These are phyloP conservation scores for Penicillium expansum DNA, from an alignment of 2,329 filamentous ascomycete species.

Conservation along the genomic window DNA sequence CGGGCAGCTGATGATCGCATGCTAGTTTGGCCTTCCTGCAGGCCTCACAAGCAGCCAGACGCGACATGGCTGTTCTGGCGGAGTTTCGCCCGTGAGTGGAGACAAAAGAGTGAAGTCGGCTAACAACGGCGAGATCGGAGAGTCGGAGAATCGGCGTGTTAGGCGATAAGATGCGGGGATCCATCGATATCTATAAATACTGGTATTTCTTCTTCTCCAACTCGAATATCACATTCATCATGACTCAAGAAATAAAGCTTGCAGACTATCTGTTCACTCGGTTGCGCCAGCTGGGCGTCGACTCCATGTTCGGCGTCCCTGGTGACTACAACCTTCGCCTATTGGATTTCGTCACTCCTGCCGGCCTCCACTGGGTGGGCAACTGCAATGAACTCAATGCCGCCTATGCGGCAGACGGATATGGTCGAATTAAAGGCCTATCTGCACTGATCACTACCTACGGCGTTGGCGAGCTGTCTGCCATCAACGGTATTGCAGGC, in stretches of 20 bases:
- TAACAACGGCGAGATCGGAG: slow-evolving; percentile 16
- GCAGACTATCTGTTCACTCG: slow-evolving; percentile 61
- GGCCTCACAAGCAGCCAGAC: slow-evolving; percentile 25
- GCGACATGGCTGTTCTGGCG: slow-evolving; percentile 16
- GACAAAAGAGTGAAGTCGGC: slow-evolving; percentile 13
- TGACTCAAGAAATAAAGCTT: slow-evolving; percentile 26
- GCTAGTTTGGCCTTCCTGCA: slow-evolving; percentile 27
- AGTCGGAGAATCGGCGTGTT: slow-evolving; percentile 15
- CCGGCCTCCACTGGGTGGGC: slow-evolving; percentile 60
- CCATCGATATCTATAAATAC: slow-evolving; percentile 7
- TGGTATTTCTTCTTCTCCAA: background rate
- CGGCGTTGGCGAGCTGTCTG: slow-evolving; percentile 66
- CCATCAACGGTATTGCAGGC: slow-evolving; percentile 71
- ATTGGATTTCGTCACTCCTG: slow-evolving; percentile 62
- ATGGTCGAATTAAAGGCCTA: slow-evolving; percentile 32
- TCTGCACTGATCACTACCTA: slow-evolving; percentile 31
- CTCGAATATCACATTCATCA: slow-evolving; percentile 3
- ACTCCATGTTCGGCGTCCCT: slow-evolving; percentile 66
- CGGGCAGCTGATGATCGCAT: slow-evolving; percentile 24
- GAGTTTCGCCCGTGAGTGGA: slow-evolving; percentile 9
- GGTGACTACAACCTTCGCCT: slow-evolving; percentile 70
- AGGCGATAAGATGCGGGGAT: slow-evolving; percentile 18
- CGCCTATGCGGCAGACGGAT: slow-evolving; percentile 44
- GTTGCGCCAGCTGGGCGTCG: slow-evolving; percentile 62
- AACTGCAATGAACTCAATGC: slow-evolving; percentile 73